These are phyloP conservation scores for Phytophthora agathidicida DNA, from an alignment of 352 stramenopile genomes.

Conservation along the genomic window DNA sequence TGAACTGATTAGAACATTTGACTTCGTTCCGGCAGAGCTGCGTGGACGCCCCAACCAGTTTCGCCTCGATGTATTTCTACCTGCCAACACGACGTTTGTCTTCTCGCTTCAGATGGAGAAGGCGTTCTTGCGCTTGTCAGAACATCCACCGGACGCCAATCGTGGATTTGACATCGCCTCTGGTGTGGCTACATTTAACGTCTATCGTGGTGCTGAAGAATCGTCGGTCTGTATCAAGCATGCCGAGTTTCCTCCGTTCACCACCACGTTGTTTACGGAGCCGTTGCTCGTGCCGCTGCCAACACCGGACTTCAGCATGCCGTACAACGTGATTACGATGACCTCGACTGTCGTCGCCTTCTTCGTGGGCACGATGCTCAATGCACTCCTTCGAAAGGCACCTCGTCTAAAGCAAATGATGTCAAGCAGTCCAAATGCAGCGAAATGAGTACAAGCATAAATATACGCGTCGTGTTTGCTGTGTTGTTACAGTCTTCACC, in stretches of 20 bases:
- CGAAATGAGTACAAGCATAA: conserved; percentile 32
- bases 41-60: conserved; percentile 65
- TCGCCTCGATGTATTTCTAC: conserved; percentile 53
- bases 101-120: conserved; percentile 86
- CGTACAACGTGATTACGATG: conserved; percentile 92
- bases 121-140: conserved; percentile 77
- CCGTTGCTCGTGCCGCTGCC: conserved; percentile 82
- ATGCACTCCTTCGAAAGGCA: conserved; percentile 75
- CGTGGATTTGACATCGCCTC: conserved; percentile 85
- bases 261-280: conserved; percentile 72
- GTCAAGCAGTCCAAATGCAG: conserved; percentile 15
- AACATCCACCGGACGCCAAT: conserved; percentile 88
- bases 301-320: conserved; percentile 91
- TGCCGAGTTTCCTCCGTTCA: conserved; percentile 16
- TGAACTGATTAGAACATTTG: conserved; percentile 31
- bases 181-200: conserved; percentile 56
- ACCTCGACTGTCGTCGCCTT: conserved; percentile 90
- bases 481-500: no score
- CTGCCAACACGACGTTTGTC: conserved; percentile 56
- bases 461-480: conserved; percentile 41
- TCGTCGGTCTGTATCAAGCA: conserved; percentile 15
- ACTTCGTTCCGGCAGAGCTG: conserved; percentile 69
- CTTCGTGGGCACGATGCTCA: conserved; percentile 86
- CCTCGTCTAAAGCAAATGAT: conserved; percentile 77
- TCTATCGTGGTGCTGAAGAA: background rate